These are phyloP conservation scores for Chlorella sp. DNA, from an alignment of 139 green algal genomes.

Conservation along the genomic window DNA sequence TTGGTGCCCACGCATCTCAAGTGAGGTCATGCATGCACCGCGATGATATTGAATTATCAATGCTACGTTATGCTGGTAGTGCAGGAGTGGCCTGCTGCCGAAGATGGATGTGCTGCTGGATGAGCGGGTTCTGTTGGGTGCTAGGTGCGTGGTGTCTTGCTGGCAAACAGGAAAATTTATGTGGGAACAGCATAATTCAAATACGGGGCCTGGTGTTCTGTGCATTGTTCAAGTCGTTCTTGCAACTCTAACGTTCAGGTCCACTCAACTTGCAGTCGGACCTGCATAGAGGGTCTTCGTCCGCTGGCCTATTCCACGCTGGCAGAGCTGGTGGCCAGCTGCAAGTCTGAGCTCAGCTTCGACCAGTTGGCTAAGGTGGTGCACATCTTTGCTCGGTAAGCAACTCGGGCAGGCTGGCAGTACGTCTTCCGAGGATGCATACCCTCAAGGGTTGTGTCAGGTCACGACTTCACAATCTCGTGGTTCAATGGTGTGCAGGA, in stretches of 20 bases:
- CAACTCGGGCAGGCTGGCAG: background rate
- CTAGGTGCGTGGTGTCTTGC: background rate
- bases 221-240: background rate
- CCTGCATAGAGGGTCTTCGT: conserved; percentile 78
- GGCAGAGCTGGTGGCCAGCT: conserved; percentile 83
- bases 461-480: background rate
- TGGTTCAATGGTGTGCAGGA: conserved; percentile 38
- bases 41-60: background rate
- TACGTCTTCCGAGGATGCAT: background rate
- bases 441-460: background rate
- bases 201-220: background rate
- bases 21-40: background rate
- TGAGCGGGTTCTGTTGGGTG: conserved; percentile 81
- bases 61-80: no score
- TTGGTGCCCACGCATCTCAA: background rate
- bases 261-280: conserved; percentile 35
- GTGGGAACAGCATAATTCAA: background rate
- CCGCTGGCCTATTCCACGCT: conserved; percentile 82
- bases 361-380: conserved; percentile 72
- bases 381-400: conserved; percentile 69
- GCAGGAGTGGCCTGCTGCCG: conserved; percentile 19
- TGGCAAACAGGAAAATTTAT: no score
- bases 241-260: background rate
- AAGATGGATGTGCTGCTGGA: conserved; percentile 78
- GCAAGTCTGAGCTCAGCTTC: conserved; percentile 69